Evolutionary conservation across 2,329 filamentous ascomycete species (phyloP), one percentile per base, ranked within the genome.

Genomic region (Verticillium longisporum): DNA sequence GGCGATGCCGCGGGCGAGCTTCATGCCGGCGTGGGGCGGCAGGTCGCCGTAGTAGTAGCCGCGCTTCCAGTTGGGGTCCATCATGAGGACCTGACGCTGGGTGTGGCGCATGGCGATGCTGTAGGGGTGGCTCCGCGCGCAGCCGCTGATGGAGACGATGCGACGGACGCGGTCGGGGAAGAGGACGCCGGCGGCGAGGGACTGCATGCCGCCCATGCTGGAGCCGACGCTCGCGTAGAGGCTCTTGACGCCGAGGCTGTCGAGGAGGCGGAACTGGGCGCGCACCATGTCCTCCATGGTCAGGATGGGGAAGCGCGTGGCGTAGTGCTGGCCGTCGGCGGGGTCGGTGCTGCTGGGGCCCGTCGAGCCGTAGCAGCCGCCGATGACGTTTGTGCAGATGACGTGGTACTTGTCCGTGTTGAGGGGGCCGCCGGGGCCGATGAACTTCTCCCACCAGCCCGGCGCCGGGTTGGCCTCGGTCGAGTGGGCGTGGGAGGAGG

Each of bases 371-470:
- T 95, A 98, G 76, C 95, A 99, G 6, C 95, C 92, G 58, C 95
- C 95, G 38, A 99, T 83, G 56, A 98, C 93, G 72, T 99, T 99
- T 10, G 95, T 98, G 77, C 95, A 99, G 63, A 99, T 91, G 63
- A 99, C 79, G 71, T 92, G 91, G 79, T 96, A 96, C 72, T 92
- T 94, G 74, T 94, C 79, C 1, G 95, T 99, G 73, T 99, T 92
- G 10, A 99, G 77, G 11, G 92, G 90, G 21, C 83, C 83, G 0
- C 90, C 92, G 0, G 93, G 90, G 0, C 95, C 95, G 70, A 99
- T 98, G 73, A 99, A 99, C 74, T 90, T 94, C 76, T 99, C 95
- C 95, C 95, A 99, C 95, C 95, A 99, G 3, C 95, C 95, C 0
- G 92, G 89, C 73, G 93, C 90, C 0, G 91, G 84, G 73, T 99